phyloP scores from a whole-genome alignment of 106 monocot species.

The Acorus gramineus region DNA sequence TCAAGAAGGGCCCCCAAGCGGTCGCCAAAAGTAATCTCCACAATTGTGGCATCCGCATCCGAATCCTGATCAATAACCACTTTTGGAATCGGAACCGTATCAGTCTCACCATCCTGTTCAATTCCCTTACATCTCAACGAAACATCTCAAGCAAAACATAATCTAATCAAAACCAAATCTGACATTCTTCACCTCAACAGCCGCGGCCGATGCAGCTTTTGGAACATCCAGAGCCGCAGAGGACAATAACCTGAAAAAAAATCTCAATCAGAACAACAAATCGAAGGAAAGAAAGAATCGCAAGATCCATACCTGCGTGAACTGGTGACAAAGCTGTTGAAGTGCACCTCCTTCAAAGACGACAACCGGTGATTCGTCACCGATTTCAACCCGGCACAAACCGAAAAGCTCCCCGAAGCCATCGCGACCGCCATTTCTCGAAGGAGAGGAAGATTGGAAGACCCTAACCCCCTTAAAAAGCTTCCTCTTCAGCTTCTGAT shows the following conservation, averaged over 20 bases:
- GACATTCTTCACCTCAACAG: conserved; percentile 51
- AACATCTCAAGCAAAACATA: conserved; percentile 10
- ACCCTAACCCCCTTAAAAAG: too few relatives aligned
- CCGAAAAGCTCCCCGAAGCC: conserved; percentile 6
- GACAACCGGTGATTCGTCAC: background rate
- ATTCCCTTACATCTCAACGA: conserved; percentile 14
- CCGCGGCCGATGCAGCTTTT: conserved; percentile 46
- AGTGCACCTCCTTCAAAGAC: background rate
- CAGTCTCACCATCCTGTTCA: conserved; percentile 50
- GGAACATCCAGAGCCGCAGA: conserved; percentile 29
- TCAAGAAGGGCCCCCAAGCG: conserved; percentile 94
- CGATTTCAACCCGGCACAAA: conserved; percentile 1
- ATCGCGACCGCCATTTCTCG: conserved; percentile 3
- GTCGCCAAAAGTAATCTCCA: conserved; percentile 92
- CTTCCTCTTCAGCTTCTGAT: too few relatives aligned
- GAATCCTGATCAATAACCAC: conserved; percentile 95
- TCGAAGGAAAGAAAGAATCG: background rate
- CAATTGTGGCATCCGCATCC: conserved; percentile 84
- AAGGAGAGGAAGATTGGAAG: background rate
- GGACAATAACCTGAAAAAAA: conserved; percentile 29
- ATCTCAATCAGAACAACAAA: background rate
- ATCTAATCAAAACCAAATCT: background rate
- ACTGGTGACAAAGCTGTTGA: background rate
- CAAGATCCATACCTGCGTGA: background rate
- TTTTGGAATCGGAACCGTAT: conserved; percentile 80